These are phyloP conservation scores for Phytophthora chlamydospora DNA, from an alignment of 352 stramenopile species.

Conservation along the genomic window DNA sequence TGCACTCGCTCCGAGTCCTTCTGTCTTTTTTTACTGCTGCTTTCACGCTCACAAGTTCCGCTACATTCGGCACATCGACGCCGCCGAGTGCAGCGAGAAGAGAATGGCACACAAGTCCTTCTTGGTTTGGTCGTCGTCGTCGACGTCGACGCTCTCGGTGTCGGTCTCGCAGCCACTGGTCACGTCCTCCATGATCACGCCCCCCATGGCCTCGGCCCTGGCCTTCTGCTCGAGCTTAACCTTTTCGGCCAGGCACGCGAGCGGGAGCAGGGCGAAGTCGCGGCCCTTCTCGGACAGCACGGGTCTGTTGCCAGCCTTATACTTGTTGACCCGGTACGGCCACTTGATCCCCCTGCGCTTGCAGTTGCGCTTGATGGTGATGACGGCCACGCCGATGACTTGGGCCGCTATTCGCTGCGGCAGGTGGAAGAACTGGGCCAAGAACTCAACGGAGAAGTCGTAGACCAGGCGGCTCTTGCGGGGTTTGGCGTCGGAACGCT, in stretches of 20 bases:
- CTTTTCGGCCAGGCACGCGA: conserved; percentile 26
- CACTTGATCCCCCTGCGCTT: conserved; percentile 40
- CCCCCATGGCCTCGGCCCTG: not conserved
- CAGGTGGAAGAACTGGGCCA: conserved; percentile 56
- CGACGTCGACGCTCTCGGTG: conserved; percentile 20
- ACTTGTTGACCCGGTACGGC: conserved; percentile 46
- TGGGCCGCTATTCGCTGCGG: conserved; percentile 45
- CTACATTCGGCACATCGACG: not conserved
- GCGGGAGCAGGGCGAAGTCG: conserved; percentile 27
- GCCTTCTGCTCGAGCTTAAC: not conserved
- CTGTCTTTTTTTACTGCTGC: not conserved
- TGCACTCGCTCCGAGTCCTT: not conserved
- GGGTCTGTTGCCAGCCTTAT: conserved; percentile 4
- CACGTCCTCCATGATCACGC: not conserved
- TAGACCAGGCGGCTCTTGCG: conserved; percentile 56
- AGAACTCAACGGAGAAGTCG: conserved; percentile 44
- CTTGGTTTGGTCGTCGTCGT: conserved; percentile 12
- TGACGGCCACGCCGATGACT: conserved; percentile 35
- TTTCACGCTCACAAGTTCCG: not conserved
- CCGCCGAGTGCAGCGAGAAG: conserved; percentile 10
- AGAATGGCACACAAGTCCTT: conserved; percentile 16
- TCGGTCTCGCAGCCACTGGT: conserved; percentile 21
- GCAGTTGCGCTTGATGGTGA: conserved; percentile 52
- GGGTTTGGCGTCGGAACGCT: conserved; percentile 13
- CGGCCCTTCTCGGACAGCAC: conserved; percentile 2